phyloP scores from a whole-genome alignment of 2,329 filamentous ascomycete genomes.

The Cladosporium colombiae region DNA sequence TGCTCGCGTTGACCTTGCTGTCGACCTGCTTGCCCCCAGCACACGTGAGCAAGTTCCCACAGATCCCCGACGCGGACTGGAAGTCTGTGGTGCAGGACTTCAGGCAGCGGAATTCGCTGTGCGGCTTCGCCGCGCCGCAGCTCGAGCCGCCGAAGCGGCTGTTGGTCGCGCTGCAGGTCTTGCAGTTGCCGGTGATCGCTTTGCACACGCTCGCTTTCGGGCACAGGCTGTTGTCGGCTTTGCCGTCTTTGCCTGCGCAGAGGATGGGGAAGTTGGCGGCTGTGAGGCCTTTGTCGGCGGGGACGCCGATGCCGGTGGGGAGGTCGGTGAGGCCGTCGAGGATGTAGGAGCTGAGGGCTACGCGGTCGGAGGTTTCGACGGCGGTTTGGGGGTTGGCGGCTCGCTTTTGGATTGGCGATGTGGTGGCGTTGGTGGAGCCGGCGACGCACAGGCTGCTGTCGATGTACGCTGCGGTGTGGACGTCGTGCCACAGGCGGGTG shows the following conservation, averaged over 20 bases:
- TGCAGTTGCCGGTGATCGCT: background rate
- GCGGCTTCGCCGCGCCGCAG: background rate
- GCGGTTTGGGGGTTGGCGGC: background rate
- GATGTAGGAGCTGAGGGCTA: background rate
- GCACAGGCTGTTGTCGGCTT: background rate
- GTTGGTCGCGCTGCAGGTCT: background rate
- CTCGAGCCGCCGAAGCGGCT: background rate
- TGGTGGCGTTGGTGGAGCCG: slow-evolving; percentile 27
- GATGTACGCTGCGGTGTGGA: slow-evolving; percentile 35
- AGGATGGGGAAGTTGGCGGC: slow-evolving; percentile 4
- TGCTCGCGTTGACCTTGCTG: background rate
- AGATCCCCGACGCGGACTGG: background rate
- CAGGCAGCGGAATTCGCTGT: background rate
- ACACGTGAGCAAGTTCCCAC: background rate
- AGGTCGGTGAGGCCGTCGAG: background rate
- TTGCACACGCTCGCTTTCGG: background rate
- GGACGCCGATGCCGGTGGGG: background rate
- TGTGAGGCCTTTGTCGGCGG: background rate
- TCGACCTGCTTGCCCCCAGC: background rate
- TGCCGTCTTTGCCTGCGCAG: background rate
- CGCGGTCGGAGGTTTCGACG: background rate
- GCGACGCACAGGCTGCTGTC: slow-evolving; percentile 37
- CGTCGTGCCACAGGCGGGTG: slow-evolving; percentile 40
- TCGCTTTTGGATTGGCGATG: slow-evolving; percentile 1
- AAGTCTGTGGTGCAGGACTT: background rate